Base-by-base conservation (phyloP, 192 early-diverging fungal species). In the Hyaloraphidium curvatum region DNA sequence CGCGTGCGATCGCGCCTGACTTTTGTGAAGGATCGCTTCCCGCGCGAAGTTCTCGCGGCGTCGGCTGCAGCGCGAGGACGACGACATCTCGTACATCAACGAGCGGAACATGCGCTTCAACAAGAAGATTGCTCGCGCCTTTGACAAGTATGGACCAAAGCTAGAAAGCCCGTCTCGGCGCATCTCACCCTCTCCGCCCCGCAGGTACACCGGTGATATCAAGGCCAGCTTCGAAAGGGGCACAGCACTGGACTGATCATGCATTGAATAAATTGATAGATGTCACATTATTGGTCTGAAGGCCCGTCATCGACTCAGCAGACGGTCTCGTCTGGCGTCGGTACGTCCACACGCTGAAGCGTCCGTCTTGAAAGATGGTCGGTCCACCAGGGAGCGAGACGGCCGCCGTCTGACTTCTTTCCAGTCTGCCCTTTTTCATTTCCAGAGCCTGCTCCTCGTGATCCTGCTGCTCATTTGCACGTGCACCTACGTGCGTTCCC, bases 341-440 rank as follows among this genome's bases (percentile, higher is more conserved):
- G n/a, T n/a, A n/a, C n/a, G n/a, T n/a, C n/a, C n/a, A n/a, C n/a
- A n/a, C n/a, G n/a, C n/a, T n/a, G n/a, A n/a, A n/a, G n/a, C n/a
- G n/a, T n/a, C n/a, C n/a, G n/a, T n/a, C n/a, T n/a, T n/a, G n/a
- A n/a, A n/a, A n/a, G n/a, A n/a, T n/a, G n/a, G n/a, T n/a, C n/a
- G n/a, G n/a, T n/a, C n/a, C n/a, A n/a, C n/a, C n/a, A n/a, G n/a
- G n/a, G n/a, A n/a, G n/a, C n/a, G n/a, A n/a, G n/a, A n/a, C n/a
- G n/a, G n/a, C n/a, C n/a, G n/a, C n/a, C n/a, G n/a, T n/a, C n/a
- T n/a, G n/a, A n/a, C n/a, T n/a, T n/a, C n/a, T 30, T 54, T 48
- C 3, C 28, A 89, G 91, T 88, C 88, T 39, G 89, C 91, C 54
- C 71, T 97, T 59, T 97, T 97, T 68, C 91, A 95, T 63, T 97